These are phyloP conservation scores for Pythium folliculosum DNA, from an alignment of 352 stramenopile genomes.

Conservation along the genomic window DNA sequence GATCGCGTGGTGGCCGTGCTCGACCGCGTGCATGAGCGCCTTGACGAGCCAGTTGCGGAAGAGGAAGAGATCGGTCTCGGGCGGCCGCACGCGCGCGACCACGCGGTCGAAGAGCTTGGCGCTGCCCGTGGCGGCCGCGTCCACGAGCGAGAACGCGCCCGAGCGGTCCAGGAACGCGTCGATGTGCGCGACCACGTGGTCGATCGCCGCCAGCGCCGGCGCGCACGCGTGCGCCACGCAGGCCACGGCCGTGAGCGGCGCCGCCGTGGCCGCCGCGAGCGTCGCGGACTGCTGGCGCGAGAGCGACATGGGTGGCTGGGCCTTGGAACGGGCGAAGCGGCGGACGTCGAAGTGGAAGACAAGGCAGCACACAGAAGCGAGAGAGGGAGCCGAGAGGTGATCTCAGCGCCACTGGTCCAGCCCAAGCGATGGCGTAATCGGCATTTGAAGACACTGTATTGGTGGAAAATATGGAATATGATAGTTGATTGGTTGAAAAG, in stretches of 20 bases:
- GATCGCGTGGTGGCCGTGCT: conserved; percentile 23
- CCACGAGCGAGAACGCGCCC: conserved; percentile 19
- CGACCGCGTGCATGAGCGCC: conserved; percentile 22
- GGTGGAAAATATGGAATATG: neutral
- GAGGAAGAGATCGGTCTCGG: conserved; percentile 24
- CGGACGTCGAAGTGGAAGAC: neutral
- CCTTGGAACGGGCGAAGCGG: neutral
- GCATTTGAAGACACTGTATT: neutral
- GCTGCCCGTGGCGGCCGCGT: conserved; percentile 22
- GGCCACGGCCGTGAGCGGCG: conserved; percentile 27
- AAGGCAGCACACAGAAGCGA: too few species aligned
- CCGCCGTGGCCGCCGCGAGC: conserved; percentile 13
- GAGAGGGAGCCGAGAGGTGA: neutral
- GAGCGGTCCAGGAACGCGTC: conserved; percentile 32
- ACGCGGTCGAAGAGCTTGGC: conserved; percentile 33
- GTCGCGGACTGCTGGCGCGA: conserved; percentile 18
- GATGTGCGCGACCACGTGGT: conserved; percentile 30
- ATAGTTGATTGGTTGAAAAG: conserved; percentile 12
- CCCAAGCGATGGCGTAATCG: conserved; percentile 18
- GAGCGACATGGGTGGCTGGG: conserved; percentile 8
- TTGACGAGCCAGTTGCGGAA: conserved; percentile 34
- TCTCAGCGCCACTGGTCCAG: conserved; percentile 8
- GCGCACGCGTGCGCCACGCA: conserved; percentile 23
- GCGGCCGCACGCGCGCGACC: conserved; percentile 18
- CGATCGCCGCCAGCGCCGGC: conserved; percentile 26